Conservation (phyloP, 2,329 filamentous ascomycete genomes). For the Simplicillium aogashimaense region DNA sequence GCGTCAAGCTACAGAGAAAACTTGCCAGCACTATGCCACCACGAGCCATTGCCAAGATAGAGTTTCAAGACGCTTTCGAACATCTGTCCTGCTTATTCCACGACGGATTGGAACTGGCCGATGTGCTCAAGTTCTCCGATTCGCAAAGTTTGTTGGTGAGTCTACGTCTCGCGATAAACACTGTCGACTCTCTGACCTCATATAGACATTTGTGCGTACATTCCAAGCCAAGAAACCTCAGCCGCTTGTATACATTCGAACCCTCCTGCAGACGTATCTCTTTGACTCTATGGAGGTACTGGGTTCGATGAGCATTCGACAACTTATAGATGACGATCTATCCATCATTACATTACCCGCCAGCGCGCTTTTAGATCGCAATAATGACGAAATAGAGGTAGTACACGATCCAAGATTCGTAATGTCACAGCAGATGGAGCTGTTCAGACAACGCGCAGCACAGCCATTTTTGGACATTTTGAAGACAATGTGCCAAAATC, state of each 20-base stretch:
- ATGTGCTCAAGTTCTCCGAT: conserved; percentile 57
- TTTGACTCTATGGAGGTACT: conserved; percentile 64
- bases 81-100: conserved; percentile 62
- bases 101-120: conserved; percentile 60
- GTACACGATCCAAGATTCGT: conserved; percentile 64
- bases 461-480: conserved; percentile 77
- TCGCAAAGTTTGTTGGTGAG: conserved; percentile 60
- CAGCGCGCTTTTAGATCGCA: conserved; percentile 59
- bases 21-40: conserved; percentile 91
- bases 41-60: conserved; percentile 72
- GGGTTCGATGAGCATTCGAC: conserved; percentile 57
- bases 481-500: conserved; percentile 78
- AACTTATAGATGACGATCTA: conserved; percentile 77
- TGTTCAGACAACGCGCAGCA: conserved; percentile 49
- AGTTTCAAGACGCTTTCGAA: conserved; percentile 59
- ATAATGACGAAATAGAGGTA: conserved; percentile 67
- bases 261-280: conserved; percentile 66
- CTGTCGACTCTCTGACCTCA: conserved; percentile 1
- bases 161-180: conserved; percentile 3
- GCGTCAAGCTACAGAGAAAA: conserved; percentile 79
- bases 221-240: conserved; percentile 75
- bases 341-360: conserved; percentile 64
- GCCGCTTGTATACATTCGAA: conserved; percentile 74
- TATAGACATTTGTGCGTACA: conserved; percentile 59
- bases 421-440: conserved; percentile 65